These are phyloP conservation scores for Crithidia fasciculata DNA, from an alignment of 208 protist genomes.

Conservation along the genomic window DNA sequence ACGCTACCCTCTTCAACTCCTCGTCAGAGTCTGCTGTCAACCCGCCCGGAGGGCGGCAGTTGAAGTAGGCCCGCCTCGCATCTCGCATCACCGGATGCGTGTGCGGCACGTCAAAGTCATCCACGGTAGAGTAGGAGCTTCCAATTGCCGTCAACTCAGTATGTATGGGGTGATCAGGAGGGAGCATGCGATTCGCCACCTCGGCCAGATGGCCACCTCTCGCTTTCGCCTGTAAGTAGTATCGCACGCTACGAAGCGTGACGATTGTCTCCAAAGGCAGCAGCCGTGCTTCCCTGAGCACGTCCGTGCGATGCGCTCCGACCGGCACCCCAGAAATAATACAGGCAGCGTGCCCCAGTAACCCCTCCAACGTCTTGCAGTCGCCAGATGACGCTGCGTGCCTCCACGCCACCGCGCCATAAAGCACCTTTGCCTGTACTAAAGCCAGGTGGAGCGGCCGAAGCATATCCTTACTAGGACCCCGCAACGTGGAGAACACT, in stretches of 20 bases:
- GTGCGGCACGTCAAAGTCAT: not conserved
- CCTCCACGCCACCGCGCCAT: not conserved
- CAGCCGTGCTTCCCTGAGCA: conserved; percentile 12
- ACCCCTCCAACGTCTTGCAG: not conserved
- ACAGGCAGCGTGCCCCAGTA: not conserved
- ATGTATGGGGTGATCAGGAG: not conserved
- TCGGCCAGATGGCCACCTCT: not conserved
- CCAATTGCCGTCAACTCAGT: not conserved
- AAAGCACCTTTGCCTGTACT: not conserved
- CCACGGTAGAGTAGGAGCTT: not conserved
- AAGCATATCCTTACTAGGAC: not conserved
- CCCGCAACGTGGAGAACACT: not conserved
- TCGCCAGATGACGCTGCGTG: not conserved
- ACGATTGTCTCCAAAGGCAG: not conserved
- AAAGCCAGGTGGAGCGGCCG: not conserved
- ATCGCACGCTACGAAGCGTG: not conserved
- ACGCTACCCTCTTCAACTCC: not conserved
- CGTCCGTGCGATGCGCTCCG: conserved; percentile 3
- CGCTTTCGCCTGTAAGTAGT: not conserved
- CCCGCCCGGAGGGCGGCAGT: not conserved
- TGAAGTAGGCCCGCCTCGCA: not conserved
- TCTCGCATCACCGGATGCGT: not conserved
- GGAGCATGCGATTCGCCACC: not conserved
- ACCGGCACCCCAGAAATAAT: conserved; percentile 10
- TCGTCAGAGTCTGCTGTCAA: not conserved